Base-by-base conservation (phyloP, 495 filamentous ascomycete species). In the Friedmanniomyces simplex region DNA sequence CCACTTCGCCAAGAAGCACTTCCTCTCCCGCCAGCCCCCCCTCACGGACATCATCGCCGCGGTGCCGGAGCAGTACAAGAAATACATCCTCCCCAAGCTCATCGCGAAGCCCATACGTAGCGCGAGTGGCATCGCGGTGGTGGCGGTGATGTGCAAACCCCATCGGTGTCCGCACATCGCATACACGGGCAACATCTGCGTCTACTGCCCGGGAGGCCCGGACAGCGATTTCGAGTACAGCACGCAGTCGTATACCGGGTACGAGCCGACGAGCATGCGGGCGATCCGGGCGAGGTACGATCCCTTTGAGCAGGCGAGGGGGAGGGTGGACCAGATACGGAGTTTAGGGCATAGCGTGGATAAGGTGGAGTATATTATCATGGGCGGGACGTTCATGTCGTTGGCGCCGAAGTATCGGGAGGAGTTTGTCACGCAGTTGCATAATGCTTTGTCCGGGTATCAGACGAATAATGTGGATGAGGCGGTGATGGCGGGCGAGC, bases 381-480 rank as follows among this genome's bases (percentile, higher is more conserved):
- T 98, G 93, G 93, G 93, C 56, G 93, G 93, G 57, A 98, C 93
- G 0, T 98, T 98, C 70, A 97, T 98, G 93, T 96, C 91, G 0
- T 72, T 98, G 16, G 81, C 93, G 2, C 82, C 89, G 64, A 80
- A 82, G 12, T 97, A 98, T 68, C 77, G 93, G 28, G 87, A 97
- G 45, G 79, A 86, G 36, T 98, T 98, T 65, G 94, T 98, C 50
- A 85, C 90, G 10, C 90, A 95, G 63, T 79, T 98, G 52, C 94
- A 98, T 72, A 97, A 97, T 69, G 93, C 93, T 10, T 78, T 98
- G 36, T 91, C 86, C 66, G 93, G 93, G 1, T 97, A 97, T 64
- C 86, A 90, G 60, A 88, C 88, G 1, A 82, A 83, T 32, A 83
- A 91, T 65, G 93, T 98, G 30, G 93, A 98, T 70, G 93, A 98